Percentiles rank a stretch among this genome's conserved stretches.
Conservation (phyloP, 257 asterid species). For the Solanum peruvianum region DNA sequence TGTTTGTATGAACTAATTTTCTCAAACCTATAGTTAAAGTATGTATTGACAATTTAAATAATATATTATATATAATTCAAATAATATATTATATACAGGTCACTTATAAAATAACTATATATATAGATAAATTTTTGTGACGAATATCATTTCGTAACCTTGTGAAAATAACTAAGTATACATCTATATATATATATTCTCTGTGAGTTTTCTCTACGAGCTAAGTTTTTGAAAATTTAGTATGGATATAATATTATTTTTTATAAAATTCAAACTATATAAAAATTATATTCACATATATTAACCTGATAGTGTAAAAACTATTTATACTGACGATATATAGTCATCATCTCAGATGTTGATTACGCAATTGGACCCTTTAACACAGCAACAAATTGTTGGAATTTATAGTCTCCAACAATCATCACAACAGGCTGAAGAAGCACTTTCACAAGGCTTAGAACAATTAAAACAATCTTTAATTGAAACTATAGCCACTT, state of each 20-base stretch:
- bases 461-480: conserved; percentile 85
- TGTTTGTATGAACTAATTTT: neutral
- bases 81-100: neutral
- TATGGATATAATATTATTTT: neutral
- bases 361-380: conserved; percentile 60
- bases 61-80: neutral
- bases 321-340: neutral
- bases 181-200: neutral
- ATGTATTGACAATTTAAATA: neutral
- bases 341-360: conserved; percentile 39
- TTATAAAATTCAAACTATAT: neutral
- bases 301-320: neutral
- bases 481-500: conserved; percentile 49
- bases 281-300: neutral
- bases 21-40: neutral
- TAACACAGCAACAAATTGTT: conserved; percentile 83
- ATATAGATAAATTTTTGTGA: neutral
- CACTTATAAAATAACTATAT: neutral
- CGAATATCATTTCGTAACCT: neutral
- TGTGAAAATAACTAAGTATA: neutral
- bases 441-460: conserved; percentile 83
- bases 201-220: neutral
- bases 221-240: neutral
- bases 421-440: conserved; percentile 88
- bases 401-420: conserved; percentile 89